Percentiles rank a stretch among this genome's conserved stretches.
These are phyloP conservation scores for Lipomyces chichibuensis DNA, from an alignment of 805 yeast genomes.

Conservation along the genomic window DNA sequence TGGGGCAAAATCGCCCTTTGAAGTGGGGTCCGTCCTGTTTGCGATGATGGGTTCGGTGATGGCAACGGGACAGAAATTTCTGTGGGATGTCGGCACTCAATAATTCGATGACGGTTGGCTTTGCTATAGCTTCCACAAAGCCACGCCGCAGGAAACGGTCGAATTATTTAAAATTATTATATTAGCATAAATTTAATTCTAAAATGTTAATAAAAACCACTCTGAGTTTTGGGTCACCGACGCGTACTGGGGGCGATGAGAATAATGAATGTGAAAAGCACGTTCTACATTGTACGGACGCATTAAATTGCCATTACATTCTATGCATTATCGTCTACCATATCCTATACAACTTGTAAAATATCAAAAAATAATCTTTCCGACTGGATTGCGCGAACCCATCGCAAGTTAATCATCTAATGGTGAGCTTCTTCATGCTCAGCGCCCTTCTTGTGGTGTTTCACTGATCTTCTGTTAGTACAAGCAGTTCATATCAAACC, in stretches of 20 bases:
- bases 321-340: neutral
- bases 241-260: no score
- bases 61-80: neutral
- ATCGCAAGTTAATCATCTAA: constrained; percentile 6
- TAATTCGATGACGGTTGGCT: no score
- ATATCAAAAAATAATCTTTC: neutral
- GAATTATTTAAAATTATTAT: no score
- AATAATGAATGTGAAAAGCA: no score
- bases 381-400: neutral
- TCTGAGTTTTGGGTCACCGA: no score
- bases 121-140: no score
- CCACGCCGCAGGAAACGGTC: no score
- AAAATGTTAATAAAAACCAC: no score
- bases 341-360: neutral
- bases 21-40: neutral
- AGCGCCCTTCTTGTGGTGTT: constrained; percentile 32
- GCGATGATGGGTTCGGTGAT: neutral
- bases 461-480: constrained; percentile 19
- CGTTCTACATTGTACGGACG: no score
- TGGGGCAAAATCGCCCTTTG: neutral
- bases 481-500: neutral
- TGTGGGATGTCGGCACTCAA: neutral
- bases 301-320: neutral
- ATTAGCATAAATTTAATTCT: no score
- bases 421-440: constrained; percentile 22